Percentiles rank a stretch among this genome's conserved stretches.
These are phyloP conservation scores for Pachyrhizus erosus DNA, from an alignment of 306 rosid genomes.

Conservation along the genomic window DNA sequence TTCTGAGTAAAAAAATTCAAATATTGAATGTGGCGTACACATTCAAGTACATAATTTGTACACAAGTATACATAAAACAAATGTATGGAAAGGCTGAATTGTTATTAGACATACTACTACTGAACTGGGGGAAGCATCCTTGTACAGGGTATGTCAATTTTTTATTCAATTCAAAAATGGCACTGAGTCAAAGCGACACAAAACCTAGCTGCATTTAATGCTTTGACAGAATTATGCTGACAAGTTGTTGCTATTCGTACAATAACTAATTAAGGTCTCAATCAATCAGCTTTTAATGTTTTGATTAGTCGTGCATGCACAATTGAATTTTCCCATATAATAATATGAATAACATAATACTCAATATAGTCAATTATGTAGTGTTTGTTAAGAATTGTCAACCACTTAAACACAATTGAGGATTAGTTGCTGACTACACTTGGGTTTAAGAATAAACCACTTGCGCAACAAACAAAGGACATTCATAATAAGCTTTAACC, in stretches of 20 bases:
- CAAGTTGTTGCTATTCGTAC: background rate
- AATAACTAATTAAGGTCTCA: background rate
- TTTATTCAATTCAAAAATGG: background rate
- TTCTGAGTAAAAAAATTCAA: background rate
- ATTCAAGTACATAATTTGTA: constrained; percentile 52
- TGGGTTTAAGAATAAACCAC: constrained; percentile 33
- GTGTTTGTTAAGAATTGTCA: constrained; percentile 3
- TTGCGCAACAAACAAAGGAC: constrained; percentile 28
- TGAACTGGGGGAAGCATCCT: constrained; percentile 39
- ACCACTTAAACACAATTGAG: background rate
- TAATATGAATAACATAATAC: background rate
- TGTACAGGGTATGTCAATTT: background rate
- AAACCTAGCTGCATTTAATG: constrained; percentile 46
- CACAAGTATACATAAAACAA: constrained; percentile 23
- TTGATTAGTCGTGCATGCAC: constrained; percentile 28
- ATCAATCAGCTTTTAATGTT: background rate
- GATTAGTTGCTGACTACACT: constrained; percentile 38
- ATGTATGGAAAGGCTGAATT: background rate
- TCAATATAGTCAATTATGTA: background rate
- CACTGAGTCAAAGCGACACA: constrained; percentile 34
- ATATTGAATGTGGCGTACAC: constrained; percentile 47
- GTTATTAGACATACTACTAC: background rate
- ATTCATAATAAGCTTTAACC: background rate
- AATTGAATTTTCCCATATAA: background rate
- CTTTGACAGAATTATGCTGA: constrained; percentile 21